These are phyloP conservation scores for Colletotrichum sp. DNA, from an alignment of 2,329 filamentous ascomycete genomes.

Conservation along the genomic window DNA sequence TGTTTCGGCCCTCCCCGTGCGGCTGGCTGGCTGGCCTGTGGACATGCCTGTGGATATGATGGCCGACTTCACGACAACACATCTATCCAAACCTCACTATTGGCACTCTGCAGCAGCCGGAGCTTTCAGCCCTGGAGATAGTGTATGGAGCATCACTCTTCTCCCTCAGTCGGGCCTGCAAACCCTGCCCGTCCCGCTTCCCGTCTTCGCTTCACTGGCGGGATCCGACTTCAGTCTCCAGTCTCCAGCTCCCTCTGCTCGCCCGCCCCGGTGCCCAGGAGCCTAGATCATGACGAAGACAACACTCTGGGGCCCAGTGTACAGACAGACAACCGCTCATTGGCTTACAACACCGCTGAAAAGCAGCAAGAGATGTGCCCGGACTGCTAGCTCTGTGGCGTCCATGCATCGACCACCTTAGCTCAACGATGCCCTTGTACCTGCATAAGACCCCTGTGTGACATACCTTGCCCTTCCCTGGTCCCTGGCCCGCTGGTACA, in stretches of 20 bases:
- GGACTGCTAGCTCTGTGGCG: slow-evolving; percentile 9
- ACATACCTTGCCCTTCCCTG: not conserved
- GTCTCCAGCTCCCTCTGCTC: not conserved
- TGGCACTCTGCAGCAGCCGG: slow-evolving; percentile 7
- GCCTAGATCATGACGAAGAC: not conserved
- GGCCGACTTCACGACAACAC: not conserved
- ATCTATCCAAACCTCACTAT: slow-evolving; percentile 9
- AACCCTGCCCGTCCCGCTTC: not conserved
- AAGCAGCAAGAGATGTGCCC: slow-evolving; percentile 20
- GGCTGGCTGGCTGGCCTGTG: not conserved
- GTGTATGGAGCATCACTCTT: not conserved
- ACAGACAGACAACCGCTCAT: not conserved
- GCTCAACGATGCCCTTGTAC: slow-evolving; percentile 17
- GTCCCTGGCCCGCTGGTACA: not conserved
- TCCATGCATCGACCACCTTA: slow-evolving; percentile 9
- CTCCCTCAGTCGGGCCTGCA: not conserved
- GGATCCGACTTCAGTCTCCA: not conserved
- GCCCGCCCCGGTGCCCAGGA: not conserved
- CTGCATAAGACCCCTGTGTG: slow-evolving; percentile 13
- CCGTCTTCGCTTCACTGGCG: slow-evolving; percentile 1
- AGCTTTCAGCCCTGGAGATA: slow-evolving; percentile 1
- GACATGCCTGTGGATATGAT: not conserved
- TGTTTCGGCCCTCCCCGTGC: not conserved
- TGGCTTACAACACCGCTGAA: not conserved
- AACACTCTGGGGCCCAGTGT: not conserved